Base-by-base conservation (phyloP, 225 moss, liverwort and hornwort genomes). In the Polytrichum formosum region DNA sequence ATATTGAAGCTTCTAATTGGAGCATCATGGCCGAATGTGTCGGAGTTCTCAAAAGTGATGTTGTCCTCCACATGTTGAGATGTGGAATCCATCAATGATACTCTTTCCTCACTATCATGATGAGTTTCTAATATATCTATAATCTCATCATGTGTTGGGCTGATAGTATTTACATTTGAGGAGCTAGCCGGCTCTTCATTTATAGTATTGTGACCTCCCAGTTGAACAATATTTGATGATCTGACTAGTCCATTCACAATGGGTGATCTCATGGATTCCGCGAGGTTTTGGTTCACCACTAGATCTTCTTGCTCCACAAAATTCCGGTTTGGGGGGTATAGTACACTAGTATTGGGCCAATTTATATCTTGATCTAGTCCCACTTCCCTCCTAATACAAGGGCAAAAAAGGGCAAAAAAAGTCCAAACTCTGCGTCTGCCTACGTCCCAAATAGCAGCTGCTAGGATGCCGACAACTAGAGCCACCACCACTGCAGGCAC, bases 401-500 rank as follows among this genome's bases (percentile, higher is more conserved):
- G 53, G 17, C 7, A 46, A 54, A 22, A 10, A 26, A 4, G 17
- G 28, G 54, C 56, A 18, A 26, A 54, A 5, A 18, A 5, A 0
- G 0, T 18, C 69, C 72, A 69, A 4, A 29, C 5, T 55, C 1
- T 72, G 0, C 68, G 6, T 54, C 13, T 60, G 4, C 23, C 5
- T 58, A 2, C 1, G 10, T 75, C 75, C 72, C 68, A 74, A 30
- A 72, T 4, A 2, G 18, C 59, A 0, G 26, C 9, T 5, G 7
- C 78, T 33, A 74, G 0, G n/a, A 78, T 37, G 33, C 46, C n/a
- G 56, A 75, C 18, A 16, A 31, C 0, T 25, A 72, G 54, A 27
- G 8, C 77, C 6, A 13, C 54, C 54, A 73, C 58, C 16, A 73
- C 5, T 13, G 68, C 64, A 69, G 77, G 78, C 55, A 78, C 72